These are phyloP conservation scores for Coniella vitis DNA, from an alignment of 2,329 filamentous ascomycete genomes.

Conservation along the genomic window DNA sequence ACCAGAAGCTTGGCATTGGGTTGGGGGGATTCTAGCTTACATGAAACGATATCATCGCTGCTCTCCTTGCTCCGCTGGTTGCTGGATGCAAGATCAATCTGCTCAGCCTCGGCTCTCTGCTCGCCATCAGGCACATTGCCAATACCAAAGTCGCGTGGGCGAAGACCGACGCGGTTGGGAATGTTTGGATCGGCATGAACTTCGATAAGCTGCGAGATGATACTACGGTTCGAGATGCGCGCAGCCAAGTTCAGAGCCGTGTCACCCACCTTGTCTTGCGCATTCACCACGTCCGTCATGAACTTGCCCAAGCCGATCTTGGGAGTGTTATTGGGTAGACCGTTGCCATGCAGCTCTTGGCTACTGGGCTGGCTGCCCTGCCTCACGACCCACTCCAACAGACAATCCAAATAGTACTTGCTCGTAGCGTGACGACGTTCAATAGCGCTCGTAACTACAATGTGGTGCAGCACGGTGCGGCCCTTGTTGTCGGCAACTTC, in stretches of 20 bases:
- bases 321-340: constrained; percentile 29
- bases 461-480: constrained; percentile 89
- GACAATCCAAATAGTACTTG: constrained; percentile 90
- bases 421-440: constrained; percentile 88
- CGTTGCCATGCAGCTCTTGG: constrained; percentile 28
- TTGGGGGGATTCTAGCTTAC: constrained; percentile 43
- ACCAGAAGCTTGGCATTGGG: background rate
- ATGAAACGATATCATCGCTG: constrained; percentile 70
- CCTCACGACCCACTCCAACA: constrained; percentile 89
- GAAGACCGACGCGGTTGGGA: constrained; percentile 79
- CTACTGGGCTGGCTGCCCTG: constrained; percentile 50
- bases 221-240: constrained; percentile 84
- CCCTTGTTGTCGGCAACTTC: constrained; percentile 86
- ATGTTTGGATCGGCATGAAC: constrained; percentile 92
- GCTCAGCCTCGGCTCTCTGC: constrained; percentile 46
- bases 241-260: constrained; percentile 92
- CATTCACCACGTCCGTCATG: constrained; percentile 95
- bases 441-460: constrained; percentile 90
- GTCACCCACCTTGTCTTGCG: constrained; percentile 87
- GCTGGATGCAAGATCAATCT: constrained; percentile 36
- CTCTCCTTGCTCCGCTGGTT: constrained; percentile 60
- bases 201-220: constrained; percentile 93
- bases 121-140: constrained; percentile 62
- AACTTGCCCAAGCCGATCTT: constrained; percentile 86
- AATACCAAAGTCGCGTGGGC: constrained; percentile 91